phyloP scores from a whole-genome alignment of 805 yeast genomes.

The Brettanomyces naardenensis region DNA sequence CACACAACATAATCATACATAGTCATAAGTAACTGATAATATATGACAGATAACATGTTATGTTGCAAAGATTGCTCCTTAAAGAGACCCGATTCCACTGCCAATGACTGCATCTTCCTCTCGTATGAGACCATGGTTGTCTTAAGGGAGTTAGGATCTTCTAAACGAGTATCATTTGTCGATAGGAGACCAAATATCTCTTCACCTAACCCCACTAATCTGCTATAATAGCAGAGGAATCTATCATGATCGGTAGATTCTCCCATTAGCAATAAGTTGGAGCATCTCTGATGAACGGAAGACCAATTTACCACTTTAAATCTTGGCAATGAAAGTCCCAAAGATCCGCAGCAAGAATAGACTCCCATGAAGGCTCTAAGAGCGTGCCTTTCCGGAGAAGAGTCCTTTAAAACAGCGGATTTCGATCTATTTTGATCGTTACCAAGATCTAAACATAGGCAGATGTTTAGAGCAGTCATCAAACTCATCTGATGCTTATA shows the following conservation, averaged over 20 bases:
- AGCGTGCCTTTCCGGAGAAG: conserved; percentile 27
- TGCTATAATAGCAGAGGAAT: conserved; percentile 37
- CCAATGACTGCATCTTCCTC: conserved; percentile 30
- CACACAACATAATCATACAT: conserved; percentile 47
- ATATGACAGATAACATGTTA: conserved; percentile 34
- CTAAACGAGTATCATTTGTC: neutral
- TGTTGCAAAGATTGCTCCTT: conserved; percentile 28
- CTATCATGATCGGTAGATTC: conserved; percentile 31
- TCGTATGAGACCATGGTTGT: conserved; percentile 33
- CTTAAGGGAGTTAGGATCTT: conserved; percentile 16
- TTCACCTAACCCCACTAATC: conserved; percentile 41
- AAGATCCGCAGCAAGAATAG: conserved; percentile 42
- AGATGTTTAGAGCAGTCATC: conserved; percentile 35
- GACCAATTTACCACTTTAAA: conserved; percentile 45
- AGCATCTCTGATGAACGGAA: conserved; percentile 32
- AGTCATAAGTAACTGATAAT: conserved; percentile 42
- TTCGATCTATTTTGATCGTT: conserved; percentile 24
- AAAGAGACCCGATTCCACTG: conserved; percentile 33
- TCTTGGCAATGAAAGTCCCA: conserved; percentile 42
- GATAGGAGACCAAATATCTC: conserved; percentile 34
- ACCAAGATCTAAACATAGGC: conserved; percentile 44
- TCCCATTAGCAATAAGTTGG: conserved; percentile 26
- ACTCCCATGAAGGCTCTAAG: conserved; percentile 39
- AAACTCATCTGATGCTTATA: conserved; percentile 44
- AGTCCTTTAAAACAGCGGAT: conserved; percentile 20